These are phyloP conservation scores for Naegleria gruberi DNA, from an alignment of 208 protist genomes.

Conservation along the genomic window DNA sequence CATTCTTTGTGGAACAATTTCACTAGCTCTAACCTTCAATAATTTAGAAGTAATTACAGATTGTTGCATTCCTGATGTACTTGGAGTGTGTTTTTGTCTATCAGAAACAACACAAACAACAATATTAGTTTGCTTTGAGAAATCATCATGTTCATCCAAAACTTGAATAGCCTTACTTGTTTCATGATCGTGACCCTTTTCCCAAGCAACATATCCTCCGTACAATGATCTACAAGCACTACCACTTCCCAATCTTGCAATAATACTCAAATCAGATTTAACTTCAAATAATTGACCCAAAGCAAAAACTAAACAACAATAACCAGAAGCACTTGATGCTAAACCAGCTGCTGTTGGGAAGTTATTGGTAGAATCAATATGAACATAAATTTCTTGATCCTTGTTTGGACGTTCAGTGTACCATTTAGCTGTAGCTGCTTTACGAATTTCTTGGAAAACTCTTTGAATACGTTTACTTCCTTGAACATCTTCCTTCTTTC, in stretches of 20 bases:
- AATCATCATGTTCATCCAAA: slow-evolving; percentile 35
- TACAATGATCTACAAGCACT: slow-evolving; percentile 92
- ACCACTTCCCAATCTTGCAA: slow-evolving; percentile 81
- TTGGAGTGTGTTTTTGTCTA: slow-evolving; percentile 85
- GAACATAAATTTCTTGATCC: slow-evolving; percentile 53
- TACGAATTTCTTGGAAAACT: slow-evolving; percentile 18
- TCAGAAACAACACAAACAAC: slow-evolving; percentile 77
- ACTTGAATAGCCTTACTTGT: slow-evolving; percentile 63
- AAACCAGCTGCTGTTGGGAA: slow-evolving; percentile 96
- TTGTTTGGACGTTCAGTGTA: slow-evolving; percentile 24
- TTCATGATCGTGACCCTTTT: slow-evolving; percentile 71
- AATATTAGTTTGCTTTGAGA: slow-evolving; percentile 87
- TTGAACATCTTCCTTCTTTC: slow-evolving; percentile 40
- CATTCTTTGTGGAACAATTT: slow-evolving; percentile 80
- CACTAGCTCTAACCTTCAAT: slow-evolving; percentile 64
- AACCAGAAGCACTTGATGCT: slow-evolving; percentile 94
- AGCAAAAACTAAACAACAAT: slow-evolving; percentile 79
- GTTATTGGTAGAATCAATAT: slow-evolving; percentile 92
- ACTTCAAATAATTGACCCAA: slow-evolving; percentile 57
- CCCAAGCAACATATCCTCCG: slow-evolving; percentile 97
- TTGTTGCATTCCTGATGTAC: slow-evolving; percentile 91
- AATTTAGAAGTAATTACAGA: slow-evolving; percentile 78
- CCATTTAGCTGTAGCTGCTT: slow-evolving; percentile 25
- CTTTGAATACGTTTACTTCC: slow-evolving; percentile 35
- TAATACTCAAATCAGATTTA: slow-evolving; percentile 65